Evolutionary conservation across 2,329 filamentous ascomycete genomes (phyloP), one percentile per base, ranked within the genome.

Genomic region (Aspergillus latus): DNA sequence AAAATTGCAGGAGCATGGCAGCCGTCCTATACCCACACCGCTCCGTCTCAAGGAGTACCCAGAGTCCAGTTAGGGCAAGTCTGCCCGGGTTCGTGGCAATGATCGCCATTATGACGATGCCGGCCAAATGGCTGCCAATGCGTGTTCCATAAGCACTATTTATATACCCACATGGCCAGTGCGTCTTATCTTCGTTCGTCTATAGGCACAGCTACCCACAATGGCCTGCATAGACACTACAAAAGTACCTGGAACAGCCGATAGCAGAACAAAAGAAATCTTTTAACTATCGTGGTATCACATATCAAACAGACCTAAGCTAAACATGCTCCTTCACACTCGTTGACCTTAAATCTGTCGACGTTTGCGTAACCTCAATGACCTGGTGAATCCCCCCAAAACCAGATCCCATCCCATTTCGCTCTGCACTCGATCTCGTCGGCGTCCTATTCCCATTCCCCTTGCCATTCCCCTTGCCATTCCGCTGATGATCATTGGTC

Each of bases 301-400:
- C 34, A 37, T 37, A 37, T 21, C 21, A 21, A 21, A 21, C 21
- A 21, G 21, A 21, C 21, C 9, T 4, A 5, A 37, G 36, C 42
- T 32, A 54, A 34, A 54, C 52, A 54, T 54, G 48, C 39, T 51
- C 47, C 42, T 16, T 51, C n/a, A 51, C 28, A 47, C 42, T 56
- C 21, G 40, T n/a, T 8, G 39, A 40, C 40, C 30, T 30, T 15
- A 44, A 45, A 49, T 46, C 32, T 28, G 52, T 21, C 3, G 34
- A 30, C 10, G 52, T 54, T 45, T 54, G 52, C 36, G 52, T 48
- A 15, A 54, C 52, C 34, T 54, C 52, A 49, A 54, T 44, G 26
- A 48, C 21, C 45, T 49, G 52, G 36, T 54, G 52, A 16, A 56
- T 56, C 34, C 34, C 34, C 5, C 34, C 34, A 10, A 37, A 6